A percentile compares a stretch with the other conserved stretches of the same genome.
These are phyloP conservation scores for Calvatia gigantea DNA, from an alignment of 768 basidiomycete species.

Conservation along the genomic window DNA sequence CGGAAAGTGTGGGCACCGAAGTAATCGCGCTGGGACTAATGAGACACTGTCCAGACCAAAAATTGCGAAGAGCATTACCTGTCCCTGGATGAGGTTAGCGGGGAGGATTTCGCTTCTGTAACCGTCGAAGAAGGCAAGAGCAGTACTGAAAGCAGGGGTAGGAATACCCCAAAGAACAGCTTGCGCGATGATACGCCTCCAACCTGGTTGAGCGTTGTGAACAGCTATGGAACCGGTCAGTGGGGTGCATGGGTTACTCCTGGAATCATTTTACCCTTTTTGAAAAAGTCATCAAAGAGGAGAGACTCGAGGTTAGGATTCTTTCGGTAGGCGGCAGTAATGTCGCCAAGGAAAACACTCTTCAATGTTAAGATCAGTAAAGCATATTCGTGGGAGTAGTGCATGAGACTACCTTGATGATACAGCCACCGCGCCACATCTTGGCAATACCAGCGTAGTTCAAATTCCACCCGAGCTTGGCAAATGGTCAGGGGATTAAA, in stretches of 20 bases:
- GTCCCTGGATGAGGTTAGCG: slow-evolving; percentile 92
- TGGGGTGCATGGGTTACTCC: background rate
- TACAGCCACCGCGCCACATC: slow-evolving; percentile 99
- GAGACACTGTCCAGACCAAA: background rate
- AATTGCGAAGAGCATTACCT: slow-evolving; percentile 41
- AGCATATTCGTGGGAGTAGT: background rate
- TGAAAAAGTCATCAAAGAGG: slow-evolving; percentile 97
- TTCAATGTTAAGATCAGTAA: slow-evolving; percentile 16
- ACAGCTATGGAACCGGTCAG: slow-evolving; percentile 49
- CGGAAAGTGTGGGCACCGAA: slow-evolving; percentile 99
- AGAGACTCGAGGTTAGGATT: slow-evolving; percentile 83
- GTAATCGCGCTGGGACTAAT: slow-evolving; percentile 75
- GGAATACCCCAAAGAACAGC: slow-evolving; percentile 97
- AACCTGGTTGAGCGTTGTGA: slow-evolving; percentile 94
- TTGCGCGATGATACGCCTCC: slow-evolving; percentile 96
- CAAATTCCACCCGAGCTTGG: slow-evolving; percentile 78
- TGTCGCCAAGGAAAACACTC: slow-evolving; percentile 94
- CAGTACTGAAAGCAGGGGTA: slow-evolving; percentile 96
- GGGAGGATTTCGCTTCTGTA: slow-evolving; percentile 95
- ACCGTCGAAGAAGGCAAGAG: slow-evolving; percentile 97
- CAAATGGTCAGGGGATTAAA: background rate
- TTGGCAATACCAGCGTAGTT: slow-evolving; percentile 97
- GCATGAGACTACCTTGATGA: slow-evolving; percentile 69
- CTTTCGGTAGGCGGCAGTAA: slow-evolving; percentile 88
- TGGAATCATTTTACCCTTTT: slow-evolving; percentile 54